phyloP scores from a whole-genome alignment of 2,329 filamentous ascomycete species.

The Aspergillus intermedius region DNA sequence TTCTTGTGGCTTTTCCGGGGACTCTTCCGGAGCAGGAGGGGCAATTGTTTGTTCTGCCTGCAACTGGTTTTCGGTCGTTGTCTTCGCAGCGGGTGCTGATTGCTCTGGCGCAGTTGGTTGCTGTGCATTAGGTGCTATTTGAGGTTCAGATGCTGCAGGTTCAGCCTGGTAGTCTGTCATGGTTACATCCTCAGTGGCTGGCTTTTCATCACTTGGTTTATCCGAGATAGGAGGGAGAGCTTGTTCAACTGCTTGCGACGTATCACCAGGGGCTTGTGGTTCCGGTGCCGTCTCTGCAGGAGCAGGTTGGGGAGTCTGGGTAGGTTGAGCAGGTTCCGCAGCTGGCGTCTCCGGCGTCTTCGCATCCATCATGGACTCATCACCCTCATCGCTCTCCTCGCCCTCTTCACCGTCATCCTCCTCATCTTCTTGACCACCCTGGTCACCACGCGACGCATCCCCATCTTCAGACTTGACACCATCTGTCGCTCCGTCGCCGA shows the following conservation, averaged over 20 bases:
- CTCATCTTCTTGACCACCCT: conserved; percentile 40
- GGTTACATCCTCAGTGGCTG: conserved; percentile 10
- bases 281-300: conserved; percentile 1
- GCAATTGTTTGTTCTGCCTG: background rate
- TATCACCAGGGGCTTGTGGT: background rate
- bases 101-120: background rate
- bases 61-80: background rate
- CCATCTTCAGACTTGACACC: conserved; percentile 40
- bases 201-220: background rate
- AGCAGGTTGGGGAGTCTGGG: conserved; percentile 5
- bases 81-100: conserved; percentile 1
- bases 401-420: conserved; percentile 44
- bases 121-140: conserved; percentile 2
- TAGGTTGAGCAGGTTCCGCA: conserved; percentile 7
- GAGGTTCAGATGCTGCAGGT: background rate
- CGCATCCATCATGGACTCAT: conserved; percentile 42
- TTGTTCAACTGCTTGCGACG: conserved; percentile 1
- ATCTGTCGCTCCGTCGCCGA: conserved; percentile 24
- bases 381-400: conserved; percentile 47
- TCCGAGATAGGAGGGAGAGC: background rate
- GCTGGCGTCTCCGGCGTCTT: conserved; percentile 36
- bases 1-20: conserved; percentile 7
- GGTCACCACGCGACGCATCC: conserved; percentile 41
- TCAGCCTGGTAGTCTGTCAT: conserved; percentile 10
- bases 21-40: conserved; percentile 1